phyloP scores from a whole-genome alignment of 2,329 filamentous ascomycete genomes.

The Beauveria brongniartii region DNA sequence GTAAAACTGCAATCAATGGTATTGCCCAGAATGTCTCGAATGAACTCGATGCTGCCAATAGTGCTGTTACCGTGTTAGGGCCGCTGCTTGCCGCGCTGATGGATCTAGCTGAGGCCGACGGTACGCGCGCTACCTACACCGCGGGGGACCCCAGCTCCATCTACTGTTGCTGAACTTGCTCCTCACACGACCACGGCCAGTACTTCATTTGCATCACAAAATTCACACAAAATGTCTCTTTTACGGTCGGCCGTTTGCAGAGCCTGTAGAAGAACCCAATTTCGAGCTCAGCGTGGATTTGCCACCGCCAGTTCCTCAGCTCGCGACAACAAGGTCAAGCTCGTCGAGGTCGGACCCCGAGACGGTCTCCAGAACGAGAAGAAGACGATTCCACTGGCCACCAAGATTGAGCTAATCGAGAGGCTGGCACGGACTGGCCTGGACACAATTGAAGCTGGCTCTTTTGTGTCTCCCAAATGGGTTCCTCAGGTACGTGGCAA shows the following conservation, averaged over 20 bases:
- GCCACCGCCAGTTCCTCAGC: slow-evolving; percentile 30
- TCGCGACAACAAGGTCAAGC: slow-evolving; percentile 42
- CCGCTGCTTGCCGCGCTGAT: slow-evolving; percentile 7
- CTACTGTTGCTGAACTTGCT: slow-evolving; percentile 6
- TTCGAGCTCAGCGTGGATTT: slow-evolving; percentile 26
- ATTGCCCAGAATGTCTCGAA: not conserved
- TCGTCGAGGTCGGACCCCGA: slow-evolving; percentile 77
- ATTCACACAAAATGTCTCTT: slow-evolving; percentile 23
- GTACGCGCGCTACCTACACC: slow-evolving; percentile 9
- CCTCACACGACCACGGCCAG: slow-evolving; percentile 2
- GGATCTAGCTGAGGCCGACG: slow-evolving; percentile 10
- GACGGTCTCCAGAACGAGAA: slow-evolving; percentile 87
- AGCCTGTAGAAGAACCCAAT: slow-evolving; percentile 28
- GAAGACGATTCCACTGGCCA: slow-evolving; percentile 57
- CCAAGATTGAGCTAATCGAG: slow-evolving; percentile 70
- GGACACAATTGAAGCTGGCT: slow-evolving; percentile 68
- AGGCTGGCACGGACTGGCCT: slow-evolving; percentile 61
- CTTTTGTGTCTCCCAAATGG: slow-evolving; percentile 78
- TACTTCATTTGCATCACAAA: not conserved
- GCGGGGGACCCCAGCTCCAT: slow-evolving; percentile 6
- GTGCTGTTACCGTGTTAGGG: not conserved
- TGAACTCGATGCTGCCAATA: not conserved
- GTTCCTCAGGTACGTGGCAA: slow-evolving; percentile 61
- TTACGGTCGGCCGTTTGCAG: slow-evolving; percentile 31
- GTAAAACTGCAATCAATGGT: not conserved